Base-by-base conservation (phyloP, 441 rosid genomes). In the Populus hybrid region DNA sequence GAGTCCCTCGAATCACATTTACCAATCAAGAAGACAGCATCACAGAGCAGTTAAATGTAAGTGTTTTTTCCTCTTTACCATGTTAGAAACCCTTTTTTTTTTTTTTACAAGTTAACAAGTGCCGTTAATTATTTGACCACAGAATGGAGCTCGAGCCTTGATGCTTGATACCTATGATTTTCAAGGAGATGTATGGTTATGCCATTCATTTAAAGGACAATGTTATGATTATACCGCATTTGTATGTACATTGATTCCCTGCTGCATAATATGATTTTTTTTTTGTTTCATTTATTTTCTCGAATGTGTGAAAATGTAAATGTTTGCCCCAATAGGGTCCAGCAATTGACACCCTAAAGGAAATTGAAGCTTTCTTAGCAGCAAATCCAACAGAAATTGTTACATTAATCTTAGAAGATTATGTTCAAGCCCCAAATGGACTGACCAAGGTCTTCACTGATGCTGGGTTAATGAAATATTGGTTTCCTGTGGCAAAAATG, bases 161-260 rank as follows among this genome's bases (percentile, higher is more conserved):
- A 93, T 93, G 98, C 90, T 93, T 7, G 98, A 95, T 78, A 88
- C 94, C 0, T 95, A 95, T 50, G 99, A 92, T 86, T 95, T 89
- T 68, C 75, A 85, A 7, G 94, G 90, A 75, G 94, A 90, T 20
- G 87, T 93, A 3, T 93, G 99, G 99, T 64, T 93, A 74, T 95
- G 98, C 59, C 97, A 93, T 88, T 95, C 97, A 2, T 88, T 92
- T 76, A 85, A 86, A 4, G 83, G 87, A 66, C 35, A 88, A 18
- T 95, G 99, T 67, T 78, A 87, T 74, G 95, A 89, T 66, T 81
- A 79, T 61, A 95, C 97, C 20, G 91, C 94, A 42, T 95, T 92
- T 80, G 98, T 94, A 89, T 66, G 92, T 83, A 16, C 29, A 9
- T 7, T 11, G 29, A 7, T 14, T 1, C 8, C 11, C 11, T 24